Evolutionary conservation across 2,329 filamentous ascomycete genomes (phyloP), one percentile per base, ranked within the genome.

Genomic region (Fusarium armeniacum): DNA sequence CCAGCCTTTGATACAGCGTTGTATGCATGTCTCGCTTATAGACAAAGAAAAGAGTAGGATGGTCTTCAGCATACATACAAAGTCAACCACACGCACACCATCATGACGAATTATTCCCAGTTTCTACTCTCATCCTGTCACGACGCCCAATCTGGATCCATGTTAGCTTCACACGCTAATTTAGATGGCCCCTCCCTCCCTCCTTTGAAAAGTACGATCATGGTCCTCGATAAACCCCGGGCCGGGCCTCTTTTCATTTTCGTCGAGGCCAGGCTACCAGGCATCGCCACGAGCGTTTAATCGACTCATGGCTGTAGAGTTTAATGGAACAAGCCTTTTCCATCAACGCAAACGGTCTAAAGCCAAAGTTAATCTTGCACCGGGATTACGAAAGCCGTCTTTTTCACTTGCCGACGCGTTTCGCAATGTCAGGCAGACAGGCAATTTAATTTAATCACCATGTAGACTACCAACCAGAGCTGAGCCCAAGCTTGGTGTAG

Each of bases 201-300:
- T 26, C 24, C 20, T 18, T 4, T 6, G 24, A n/a, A 36, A 32
- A 30, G 15, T 18, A n/a, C 33, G 49, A 40, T 7, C n/a, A 22
- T n/a, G 8, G 26, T 32, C 13, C 26, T 46, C 26, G 40, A 30
- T 62, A 30, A 40, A 30, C 41, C 41, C 55, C 59, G 56, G 59
- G 33, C 61, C 61, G 51, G 50, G 35, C 41, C 57, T 61, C 46
- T n/a, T 9, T 13, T 40, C 41, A 44, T 18, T 44, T 26, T 44
- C 33, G 49, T 22, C 24, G 33, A 28, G 18, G 35, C 35, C 35
- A 18, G 47, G 20, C 20, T 20, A 2, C 20, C 20, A 20, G 18
- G 22, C 22, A 36, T 51, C 22, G 33, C 40, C 60, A 38, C 18
- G 35, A 58, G 28, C 47, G 62, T 22, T 65, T 44, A 26, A 12